Evolutionary conservation across 371 early-diverging fungal species (phyloP), one percentile per base, ranked within the genome.

Genomic region (Apophysomyces ossiformis): DNA sequence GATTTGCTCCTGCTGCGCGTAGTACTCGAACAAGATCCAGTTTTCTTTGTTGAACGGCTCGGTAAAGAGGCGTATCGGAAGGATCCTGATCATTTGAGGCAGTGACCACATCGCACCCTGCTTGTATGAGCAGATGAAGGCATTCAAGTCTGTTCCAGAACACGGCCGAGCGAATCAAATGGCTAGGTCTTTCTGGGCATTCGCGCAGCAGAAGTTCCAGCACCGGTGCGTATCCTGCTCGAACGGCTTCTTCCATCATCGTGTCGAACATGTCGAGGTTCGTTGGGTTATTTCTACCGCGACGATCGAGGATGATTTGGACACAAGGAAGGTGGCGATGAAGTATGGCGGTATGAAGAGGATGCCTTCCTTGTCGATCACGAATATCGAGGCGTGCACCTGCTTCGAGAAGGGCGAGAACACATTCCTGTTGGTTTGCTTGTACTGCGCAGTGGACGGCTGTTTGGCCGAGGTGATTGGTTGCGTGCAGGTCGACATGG

Each of bases 31-130:
- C 82, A 18, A 82, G 61, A 58, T 82, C 82, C 13, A 82, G 69
- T 56, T 82, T 82, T 12, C 79, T 69, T 47, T 82, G 79, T 44
- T 82, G 79, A 1, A 82, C 82, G 13, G 82, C 79, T 0, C 38
- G 59, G 37, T 77, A 70, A 4, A 82, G 18, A 4, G 69, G 66
- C 5, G 68, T 71, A 26, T 69, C 72, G 13, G 61, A 57, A 39
- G 61, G 57, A 38, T 61, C 43, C 11, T 61, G 32, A 15, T 47
- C 54, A 36, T 44, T 13, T 26, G 62, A 54, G 26, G 50, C 18
- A 11, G 32, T 26, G 32, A 68, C 63, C 32, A 76, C 58, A 15
- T 65, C 58, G 54, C 63, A 73, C 0, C 75, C 76, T 3, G 60
- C 62, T 18, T 66, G 50, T 16, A 79, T 61, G 47, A 18, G 39